Evolutionary conservation across 108 stramenopile species (phyloP), one percentile per base, ranked within the genome.

Genomic region (Bacterosira constricta): DNA sequence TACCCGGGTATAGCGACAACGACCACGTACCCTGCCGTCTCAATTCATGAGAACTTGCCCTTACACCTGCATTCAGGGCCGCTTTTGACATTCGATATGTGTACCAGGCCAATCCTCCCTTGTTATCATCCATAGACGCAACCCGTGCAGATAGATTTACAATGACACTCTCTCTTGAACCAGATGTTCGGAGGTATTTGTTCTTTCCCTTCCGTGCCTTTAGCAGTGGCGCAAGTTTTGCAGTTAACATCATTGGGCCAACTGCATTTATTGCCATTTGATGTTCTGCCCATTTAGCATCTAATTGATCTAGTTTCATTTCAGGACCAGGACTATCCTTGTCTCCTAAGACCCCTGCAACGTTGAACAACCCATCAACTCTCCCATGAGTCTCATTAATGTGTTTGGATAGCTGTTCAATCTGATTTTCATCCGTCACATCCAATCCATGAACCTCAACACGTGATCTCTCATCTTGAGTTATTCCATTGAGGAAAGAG

Each of bases 41-140:
- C 63, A 90, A 55, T 50, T 90, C 90, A 36, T 88, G 77, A 5
- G 85, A 73, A 5, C 75, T 44, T 25, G 82, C 60, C 49, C 82
- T 67, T 23, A 85, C 85, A 11, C 83, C 73, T 55, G 61, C 53
- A 60, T 90, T 90, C 18, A 87, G 61, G 2, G 88, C 88, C 20
- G 88, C 85, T 63, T 90, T 90, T 31, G 83, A 82, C 62, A 86
- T 84, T 23, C 90, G 79, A 69, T 90, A 90, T n/a, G 80, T 75
- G 79, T 90, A 87, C 90, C 90, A 90, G 10, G 85, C 85, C 63
- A 78, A 59, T 0, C 90, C 90, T 2, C 87, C 58, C 2, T 57
- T 38, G 70, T 89, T 89, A 56, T 90, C 90, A 3, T 57, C 44
- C 35, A 90, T 86, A 47, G 80, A 82, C 7, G 87, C 90, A 5